phyloP scores from a whole-genome alignment of 2,329 filamentous ascomycete genomes.

The Xylariaceae sp. region DNA sequence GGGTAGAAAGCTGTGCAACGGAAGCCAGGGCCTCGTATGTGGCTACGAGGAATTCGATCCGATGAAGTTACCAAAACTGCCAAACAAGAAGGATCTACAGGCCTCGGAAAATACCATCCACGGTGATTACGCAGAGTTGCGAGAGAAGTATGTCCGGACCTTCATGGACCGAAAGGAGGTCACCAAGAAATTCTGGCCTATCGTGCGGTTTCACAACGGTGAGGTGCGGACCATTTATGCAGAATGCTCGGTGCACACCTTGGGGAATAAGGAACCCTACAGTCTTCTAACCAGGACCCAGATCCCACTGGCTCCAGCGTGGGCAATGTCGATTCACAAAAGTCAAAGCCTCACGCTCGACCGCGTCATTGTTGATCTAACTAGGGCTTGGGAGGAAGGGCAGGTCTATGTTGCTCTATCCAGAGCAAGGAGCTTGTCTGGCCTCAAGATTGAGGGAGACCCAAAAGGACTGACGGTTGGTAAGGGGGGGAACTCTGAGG shows the following conservation, averaged over 20 bases:
- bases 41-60: constrained; percentile 49
- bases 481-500: constrained; percentile 44
- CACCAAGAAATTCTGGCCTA: constrained; percentile 51
- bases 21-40: constrained; percentile 53
- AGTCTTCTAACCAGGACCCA: constrained; percentile 63
- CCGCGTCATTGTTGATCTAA: constrained; percentile 61
- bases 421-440: constrained; percentile 58
- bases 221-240: constrained; percentile 54
- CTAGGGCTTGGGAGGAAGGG: constrained; percentile 59
- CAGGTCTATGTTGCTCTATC: constrained; percentile 70
- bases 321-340: constrained; percentile 70
- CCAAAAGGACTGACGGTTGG: constrained; percentile 37
- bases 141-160: constrained; percentile 45
- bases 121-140: constrained; percentile 48
- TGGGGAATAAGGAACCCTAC: constrained; percentile 54
- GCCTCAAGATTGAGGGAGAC: constrained; percentile 51
- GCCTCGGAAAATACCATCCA: constrained; percentile 35
- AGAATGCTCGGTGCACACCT: constrained; percentile 55
- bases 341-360: constrained; percentile 69
- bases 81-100: constrained; percentile 23
- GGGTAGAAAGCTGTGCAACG: constrained; percentile 51
- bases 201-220: constrained; percentile 61
- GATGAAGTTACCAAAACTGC: constrained; percentile 37
- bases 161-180: constrained; percentile 46
- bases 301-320: constrained; percentile 64